Evolutionary conservation across 257 asterid genomes (phyloP).

Genomic region (Petunia secreta): DNA sequence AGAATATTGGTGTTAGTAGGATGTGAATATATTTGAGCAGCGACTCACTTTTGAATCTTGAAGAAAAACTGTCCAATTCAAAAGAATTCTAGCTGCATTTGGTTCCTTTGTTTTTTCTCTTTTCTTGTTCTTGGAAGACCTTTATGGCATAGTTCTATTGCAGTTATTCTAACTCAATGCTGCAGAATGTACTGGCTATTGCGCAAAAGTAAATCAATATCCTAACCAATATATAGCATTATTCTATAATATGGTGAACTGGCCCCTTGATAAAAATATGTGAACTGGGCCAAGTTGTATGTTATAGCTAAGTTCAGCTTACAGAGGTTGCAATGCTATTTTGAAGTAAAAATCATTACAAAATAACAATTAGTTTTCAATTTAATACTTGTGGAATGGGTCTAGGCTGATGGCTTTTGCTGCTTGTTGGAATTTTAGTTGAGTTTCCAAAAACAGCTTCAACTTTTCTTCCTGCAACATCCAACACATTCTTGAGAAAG

Average conservation of each 20-base stretch:
- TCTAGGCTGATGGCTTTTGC: not conserved
- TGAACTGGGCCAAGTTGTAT: not conserved
- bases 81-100: not conserved
- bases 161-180: not conserved
- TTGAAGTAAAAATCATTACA: not conserved
- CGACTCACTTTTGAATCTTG: slow-evolving; percentile 8
- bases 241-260: not conserved
- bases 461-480: not conserved
- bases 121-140: not conserved
- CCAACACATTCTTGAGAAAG: not conserved
- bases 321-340: not conserved
- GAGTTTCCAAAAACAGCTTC: not conserved
- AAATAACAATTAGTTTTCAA: not conserved
- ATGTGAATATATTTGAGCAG: slow-evolving; percentile 13
- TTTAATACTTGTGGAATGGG: not conserved
- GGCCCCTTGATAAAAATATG: not conserved
- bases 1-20: not conserved
- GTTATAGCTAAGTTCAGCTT: not conserved
- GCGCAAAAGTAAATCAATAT: not conserved
- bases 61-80: not conserved
- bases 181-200: not conserved
- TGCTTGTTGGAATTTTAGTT: not conserved
- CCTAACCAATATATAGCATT: not conserved
- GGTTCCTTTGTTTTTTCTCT: not conserved
- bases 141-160: not conserved